Conservation (phyloP, 768 basidiomycete species). For the Amanita subjunquillea region DNA sequence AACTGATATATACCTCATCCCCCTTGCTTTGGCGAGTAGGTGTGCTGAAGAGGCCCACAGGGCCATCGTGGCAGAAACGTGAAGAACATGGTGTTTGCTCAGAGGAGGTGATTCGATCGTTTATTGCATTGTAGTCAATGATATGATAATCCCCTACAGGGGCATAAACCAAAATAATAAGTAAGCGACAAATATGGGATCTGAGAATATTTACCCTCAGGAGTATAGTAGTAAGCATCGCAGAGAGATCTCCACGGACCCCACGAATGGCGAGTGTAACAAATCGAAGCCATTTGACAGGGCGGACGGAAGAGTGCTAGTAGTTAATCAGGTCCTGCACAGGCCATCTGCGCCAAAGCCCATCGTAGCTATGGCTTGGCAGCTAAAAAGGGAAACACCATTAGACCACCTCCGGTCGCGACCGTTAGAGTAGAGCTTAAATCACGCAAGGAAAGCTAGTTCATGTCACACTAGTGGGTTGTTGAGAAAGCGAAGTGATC, state of each 20-base stretch:
- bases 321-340: too few species aligned
- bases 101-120: slow-evolving; percentile 11
- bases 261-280: slow-evolving; percentile 7
- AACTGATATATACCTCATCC: too few species aligned
- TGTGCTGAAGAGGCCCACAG: neutral
- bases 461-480: too few species aligned
- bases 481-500: too few species aligned
- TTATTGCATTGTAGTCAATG: slow-evolving; percentile 8
- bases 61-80: slow-evolving; percentile 6
- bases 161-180: neutral
- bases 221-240: slow-evolving; percentile 10
- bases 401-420: too few species aligned
- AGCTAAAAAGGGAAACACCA: too few species aligned
- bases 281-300: slow-evolving; percentile 12
- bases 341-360: too few species aligned
- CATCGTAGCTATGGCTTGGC: too few species aligned
- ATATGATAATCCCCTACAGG: slow-evolving; percentile 7
- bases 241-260: slow-evolving; percentile 9
- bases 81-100: neutral
- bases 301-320: slow-evolving; percentile 5
- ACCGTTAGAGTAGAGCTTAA: too few species aligned
- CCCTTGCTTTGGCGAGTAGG: too few species aligned
- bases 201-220: slow-evolving; percentile 6
- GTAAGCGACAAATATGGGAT: slow-evolving; percentile 1
- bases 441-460: too few species aligned